Percentiles rank a stretch among this genome's conserved stretches.
Conservation (phyloP, 495 filamentous ascomycete species). For the Penicillium atrosanguineum region DNA sequence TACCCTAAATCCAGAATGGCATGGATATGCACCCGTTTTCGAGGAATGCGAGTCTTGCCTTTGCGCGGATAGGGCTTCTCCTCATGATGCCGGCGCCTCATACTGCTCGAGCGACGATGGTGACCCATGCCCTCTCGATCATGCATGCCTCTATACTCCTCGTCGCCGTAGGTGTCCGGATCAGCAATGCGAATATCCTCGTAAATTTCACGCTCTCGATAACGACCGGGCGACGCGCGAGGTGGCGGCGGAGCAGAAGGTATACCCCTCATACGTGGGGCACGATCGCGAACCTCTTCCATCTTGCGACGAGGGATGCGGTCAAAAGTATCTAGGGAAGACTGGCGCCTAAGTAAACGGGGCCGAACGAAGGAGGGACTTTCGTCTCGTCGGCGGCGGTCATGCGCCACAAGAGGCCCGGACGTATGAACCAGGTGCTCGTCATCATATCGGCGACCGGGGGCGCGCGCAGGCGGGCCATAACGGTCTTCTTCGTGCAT, state of each 20-base stretch:
- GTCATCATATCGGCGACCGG: constrained; percentile 49
- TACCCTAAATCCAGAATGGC: constrained; percentile 83
- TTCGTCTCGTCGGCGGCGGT: constrained; percentile 38
- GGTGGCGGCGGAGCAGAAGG: constrained; percentile 30
- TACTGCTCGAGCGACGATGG: constrained; percentile 47
- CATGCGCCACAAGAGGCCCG: constrained; percentile 37
- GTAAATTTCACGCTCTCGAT: constrained; percentile 51
- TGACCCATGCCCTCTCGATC: constrained; percentile 47
- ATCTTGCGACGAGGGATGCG: constrained; percentile 58
- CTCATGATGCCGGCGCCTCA: constrained; percentile 35
- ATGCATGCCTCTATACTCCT: constrained; percentile 59
- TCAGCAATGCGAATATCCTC: constrained; percentile 69
- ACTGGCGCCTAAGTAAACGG: constrained; percentile 62
- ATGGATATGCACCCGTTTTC: constrained; percentile 67
- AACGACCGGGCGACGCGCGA: constrained; percentile 39
- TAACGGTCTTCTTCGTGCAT: constrained; percentile 55
- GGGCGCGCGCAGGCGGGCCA: constrained; percentile 51
- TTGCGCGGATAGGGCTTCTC: constrained; percentile 68
- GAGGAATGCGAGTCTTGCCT: constrained; percentile 84
- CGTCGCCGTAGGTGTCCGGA: constrained; percentile 64
- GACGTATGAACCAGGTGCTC: constrained; percentile 46
- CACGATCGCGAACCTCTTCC: constrained; percentile 46
- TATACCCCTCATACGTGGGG: constrained; percentile 23
- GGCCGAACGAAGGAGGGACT: constrained; percentile 50
- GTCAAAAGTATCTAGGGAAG: constrained; percentile 71